Base-by-base conservation (phyloP, 768 basidiomycete genomes). In the Steccherinum ochraceum region DNA sequence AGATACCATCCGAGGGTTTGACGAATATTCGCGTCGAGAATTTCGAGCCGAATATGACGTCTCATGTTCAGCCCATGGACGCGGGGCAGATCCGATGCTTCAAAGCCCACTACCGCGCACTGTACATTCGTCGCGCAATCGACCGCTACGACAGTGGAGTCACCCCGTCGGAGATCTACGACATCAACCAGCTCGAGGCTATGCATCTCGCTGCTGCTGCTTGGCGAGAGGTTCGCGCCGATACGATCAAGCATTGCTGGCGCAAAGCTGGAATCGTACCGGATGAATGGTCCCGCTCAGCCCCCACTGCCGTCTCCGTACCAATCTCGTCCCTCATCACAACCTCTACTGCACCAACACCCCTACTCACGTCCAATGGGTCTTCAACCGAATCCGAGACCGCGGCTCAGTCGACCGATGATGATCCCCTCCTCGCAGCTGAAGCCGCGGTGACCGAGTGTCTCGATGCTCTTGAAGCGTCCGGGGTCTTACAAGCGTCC, bases 241-340 rank as follows among this genome's bases (percentile, higher is more conserved):
- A 48, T n/a, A 71, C 69, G 13, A 71, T 73, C 44, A 19, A 49
- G 25, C 57, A 70, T 52, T 72, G 72, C 50, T 71, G 70, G 70
- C n/a, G n/a, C n/a, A n/a, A n/a, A n/a, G n/a, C n/a, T n/a, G n/a
- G n/a, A n/a, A n/a, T n/a, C n/a, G n/a, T n/a, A n/a, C n/a, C n/a
- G n/a, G n/a, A n/a, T n/a, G n/a, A n/a, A n/a, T n/a, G n/a, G n/a
- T n/a, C n/a, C n/a, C n/a, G n/a, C n/a, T n/a, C n/a, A n/a, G n/a
- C n/a, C n/a, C n/a, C n/a, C n/a, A n/a, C n/a, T n/a, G n/a, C n/a
- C n/a, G n/a, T n/a, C n/a, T n/a, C n/a, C n/a, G n/a, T n/a, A n/a
- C n/a, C n/a, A n/a, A n/a, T n/a, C n/a, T n/a, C n/a, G n/a, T n/a
- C n/a, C n/a, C n/a, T n/a, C n/a, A n/a, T n/a, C n/a, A n/a, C n/a